Conservation (phyloP, 2,329 filamentous ascomycete genomes). For the Colletotrichum siamense region DNA sequence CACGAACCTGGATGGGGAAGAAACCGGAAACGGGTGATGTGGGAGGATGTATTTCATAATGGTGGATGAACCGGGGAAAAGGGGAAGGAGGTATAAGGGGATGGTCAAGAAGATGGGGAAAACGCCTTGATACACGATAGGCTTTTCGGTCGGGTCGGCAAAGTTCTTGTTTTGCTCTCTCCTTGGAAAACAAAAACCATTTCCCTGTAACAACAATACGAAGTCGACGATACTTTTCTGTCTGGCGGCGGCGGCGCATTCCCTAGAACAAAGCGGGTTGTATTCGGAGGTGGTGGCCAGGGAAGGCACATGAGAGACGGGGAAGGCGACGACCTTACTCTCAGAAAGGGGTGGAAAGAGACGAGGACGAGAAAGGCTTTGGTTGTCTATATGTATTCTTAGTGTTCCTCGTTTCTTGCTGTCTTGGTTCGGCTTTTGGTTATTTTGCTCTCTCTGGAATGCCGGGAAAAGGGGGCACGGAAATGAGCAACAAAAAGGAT, state of each 20-base stretch:
- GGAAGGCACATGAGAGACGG: not conserved
- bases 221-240: conserved; percentile 10
- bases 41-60: conserved; percentile 5
- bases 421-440: not conserved
- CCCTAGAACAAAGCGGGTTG: not conserved
- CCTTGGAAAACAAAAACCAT: not conserved
- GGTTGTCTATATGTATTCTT: conserved; percentile 21
- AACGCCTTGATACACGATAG: conserved; percentile 1
- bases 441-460: not conserved
- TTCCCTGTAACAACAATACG: conserved; percentile 17
- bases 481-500: not conserved
- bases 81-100: not conserved
- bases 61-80: not conserved
- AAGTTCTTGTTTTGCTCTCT: not conserved
- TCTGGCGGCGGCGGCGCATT: conserved; percentile 2
- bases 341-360: not conserved
- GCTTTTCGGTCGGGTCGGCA: not conserved
- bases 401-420: not conserved
- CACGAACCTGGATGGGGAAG: not conserved
- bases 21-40: not conserved
- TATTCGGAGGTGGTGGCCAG: not conserved
- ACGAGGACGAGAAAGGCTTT: not conserved
- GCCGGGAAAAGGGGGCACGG: not conserved
- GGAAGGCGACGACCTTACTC: not conserved
- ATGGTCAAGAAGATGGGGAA: not conserved